Evolutionary conservation across 495 filamentous ascomycete genomes (phyloP), one percentile per base, ranked within the genome.

Genomic region (Jackrogersella multiformis): DNA sequence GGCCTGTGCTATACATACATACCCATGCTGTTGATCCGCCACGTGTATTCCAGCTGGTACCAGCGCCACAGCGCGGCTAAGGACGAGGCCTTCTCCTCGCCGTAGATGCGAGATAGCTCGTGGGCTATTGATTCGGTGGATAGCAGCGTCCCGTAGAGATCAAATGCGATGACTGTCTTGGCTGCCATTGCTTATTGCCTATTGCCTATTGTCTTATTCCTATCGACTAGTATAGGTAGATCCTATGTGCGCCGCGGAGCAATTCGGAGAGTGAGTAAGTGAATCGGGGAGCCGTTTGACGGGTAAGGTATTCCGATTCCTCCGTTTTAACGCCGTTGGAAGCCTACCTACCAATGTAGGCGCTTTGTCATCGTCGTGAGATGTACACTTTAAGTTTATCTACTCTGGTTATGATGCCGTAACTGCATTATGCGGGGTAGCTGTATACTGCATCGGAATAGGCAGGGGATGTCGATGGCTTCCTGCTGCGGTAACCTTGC

Each of bases 1-100:
- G n/a, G n/a, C n/a, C n/a, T n/a, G n/a, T n/a, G n/a, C n/a, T n/a
- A n/a, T n/a, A n/a, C n/a, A n/a, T n/a, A n/a, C 75, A 41, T 76
- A 90, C 91, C 79, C 90, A 94, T 94, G 84, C 87, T 90, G 69
- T 90, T 94, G 63, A 91, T 74, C 44, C 91, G 77, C 91, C 90
- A 95, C 34, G 91, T 92, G 66, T 94, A 95, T 76, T 93, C 91
- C 16, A 96, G 81, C 73, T 93, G 90, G 71, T 77, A 82, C 35
- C 78, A 74, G 42, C 82, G 73, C 79, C 81, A 84, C 66, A 83
- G 71, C 20, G 82, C 73, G 6, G 89, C 84, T 12, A 94, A 80
- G 5, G 74, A 68, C 6, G 77, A 67, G 10, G 86, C 85, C 67
- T 84, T 82, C 21, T 87, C 87, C 42, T 84, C 55, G 49, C 46